Conservation (phyloP, 139 green algal species). For the Nannochloris sp. region DNA sequence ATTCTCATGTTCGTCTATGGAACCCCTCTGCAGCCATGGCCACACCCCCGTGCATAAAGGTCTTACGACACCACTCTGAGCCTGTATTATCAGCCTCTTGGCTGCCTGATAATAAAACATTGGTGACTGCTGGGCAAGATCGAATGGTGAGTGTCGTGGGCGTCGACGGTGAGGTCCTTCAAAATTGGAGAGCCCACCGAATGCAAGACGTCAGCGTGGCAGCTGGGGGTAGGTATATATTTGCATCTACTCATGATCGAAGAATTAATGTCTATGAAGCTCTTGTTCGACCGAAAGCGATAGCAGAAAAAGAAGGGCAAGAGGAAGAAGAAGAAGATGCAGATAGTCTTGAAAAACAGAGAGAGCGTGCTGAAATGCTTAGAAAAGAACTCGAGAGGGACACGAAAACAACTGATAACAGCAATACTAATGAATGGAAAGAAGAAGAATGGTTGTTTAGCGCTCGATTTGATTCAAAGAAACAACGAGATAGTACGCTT, state of each 20-base stretch:
- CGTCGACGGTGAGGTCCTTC: neutral
- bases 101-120: slow-evolving; percentile 67
- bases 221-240: too few species aligned
- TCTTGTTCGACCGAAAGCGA: too few species aligned
- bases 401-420: too few species aligned
- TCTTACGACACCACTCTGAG: slow-evolving; percentile 38
- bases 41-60: slow-evolving; percentile 5
- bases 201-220: too few species aligned
- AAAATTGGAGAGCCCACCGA: too few species aligned
- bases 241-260: too few species aligned
- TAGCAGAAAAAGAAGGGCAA: neutral
- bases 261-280: too few species aligned
- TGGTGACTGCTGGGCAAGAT: slow-evolving; percentile 69
- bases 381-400: too few species aligned
- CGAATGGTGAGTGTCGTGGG: neutral
- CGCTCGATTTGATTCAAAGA: neutral
- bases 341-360: neutral
- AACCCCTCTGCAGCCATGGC: slow-evolving; percentile 9
- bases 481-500: too few species aligned
- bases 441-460: neutral
- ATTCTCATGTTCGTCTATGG: slow-evolving; percentile 51
- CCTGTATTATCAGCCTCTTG: slow-evolving; percentile 65
- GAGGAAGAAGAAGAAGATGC: neutral
- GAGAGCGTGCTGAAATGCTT: too few species aligned
- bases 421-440: too few species aligned